These are phyloP conservation scores for Puccinia coronata DNA, from an alignment of 1,284 basidiomycete species.

Conservation along the genomic window DNA sequence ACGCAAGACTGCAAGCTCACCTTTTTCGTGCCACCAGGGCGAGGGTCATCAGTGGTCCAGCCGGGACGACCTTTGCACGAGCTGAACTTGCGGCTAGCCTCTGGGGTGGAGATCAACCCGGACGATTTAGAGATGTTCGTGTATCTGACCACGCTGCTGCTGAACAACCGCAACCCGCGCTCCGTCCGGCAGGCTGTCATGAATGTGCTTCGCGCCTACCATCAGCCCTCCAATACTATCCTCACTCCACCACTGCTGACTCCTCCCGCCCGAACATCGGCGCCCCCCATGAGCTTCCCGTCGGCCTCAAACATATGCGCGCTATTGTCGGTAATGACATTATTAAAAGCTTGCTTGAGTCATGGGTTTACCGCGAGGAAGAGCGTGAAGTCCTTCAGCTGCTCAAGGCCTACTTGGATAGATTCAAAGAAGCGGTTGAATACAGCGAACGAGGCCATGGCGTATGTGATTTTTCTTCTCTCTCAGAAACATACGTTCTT, in stretches of 20 bases:
- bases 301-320: constrained; percentile 27
- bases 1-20: constrained; percentile 38
- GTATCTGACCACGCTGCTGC: too few relatives aligned
- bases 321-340: too few relatives aligned
- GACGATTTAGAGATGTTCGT: too few relatives aligned
- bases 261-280: not conserved
- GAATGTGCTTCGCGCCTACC: constrained; percentile 31
- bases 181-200: constrained; percentile 38
- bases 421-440: constrained; percentile 40
- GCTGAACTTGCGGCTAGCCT: too few relatives aligned
- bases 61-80: constrained; percentile 20
- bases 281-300: not conserved
- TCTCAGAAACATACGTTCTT: too few relatives aligned
- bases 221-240: constrained; percentile 15
- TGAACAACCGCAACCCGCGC: constrained; percentile 35
- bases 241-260: not conserved
- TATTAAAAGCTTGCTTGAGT: constrained; percentile 29
- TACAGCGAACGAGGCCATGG: constrained; percentile 19
- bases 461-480: not conserved
- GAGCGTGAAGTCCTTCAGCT: constrained; percentile 44
- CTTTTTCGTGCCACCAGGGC: constrained; percentile 17
- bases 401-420: constrained; percentile 41
- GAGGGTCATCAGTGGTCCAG: not conserved
- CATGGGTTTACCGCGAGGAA: constrained; percentile 47
- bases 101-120: too few relatives aligned